Base-by-base conservation (phyloP, 192 early-diverging fungal species). In the Lobosporangium transversale region DNA sequence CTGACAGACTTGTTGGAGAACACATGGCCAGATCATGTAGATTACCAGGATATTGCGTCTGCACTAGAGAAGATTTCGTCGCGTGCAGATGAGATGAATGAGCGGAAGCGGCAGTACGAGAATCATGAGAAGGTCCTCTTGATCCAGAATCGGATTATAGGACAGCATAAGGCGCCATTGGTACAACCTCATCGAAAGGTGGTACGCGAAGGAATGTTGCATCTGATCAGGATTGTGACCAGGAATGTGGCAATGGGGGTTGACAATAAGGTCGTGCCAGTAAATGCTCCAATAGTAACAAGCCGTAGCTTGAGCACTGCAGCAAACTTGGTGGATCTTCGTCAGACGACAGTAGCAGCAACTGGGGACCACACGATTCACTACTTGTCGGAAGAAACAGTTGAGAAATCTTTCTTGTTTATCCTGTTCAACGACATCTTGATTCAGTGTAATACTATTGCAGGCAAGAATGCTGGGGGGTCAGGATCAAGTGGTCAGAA, bases 71-170 rank as follows among this genome's bases (percentile, higher is more conserved):
- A 90, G 54, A 84, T 97, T 20, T 76, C 86, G 43, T 55, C 45
- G 14, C 79, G 86, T 9, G 93, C 94, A 1, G 84, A 84, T 30
- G 91, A 95, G 56, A 92, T 92, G 45, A 97, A 97, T 78, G 94
- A 96, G 40, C 87, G 87, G 57, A 94, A 96, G 80, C 88, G 95
- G 35, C 87, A 86, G 56, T 84, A 81, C 53, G 92, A 93, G 79
- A 65, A 85, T 31, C 86, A 84, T 51, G 62, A 80, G 10, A 75
- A 66, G 55, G 65, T 87, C 48, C 70, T 79, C 31, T 65, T 74
- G 33, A 75, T 89, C 32, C 87, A 89, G 66, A 81, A 62, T 52
- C 57, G 73, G 15, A 76, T 76, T 33, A 48, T 76, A 45, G 82
- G 48, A 58, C 58, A 76, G 26, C 62, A 62, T 68, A 79, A 33